These are phyloP conservation scores for Prunus padus DNA, from an alignment of 306 rosid species.

Conservation along the genomic window DNA sequence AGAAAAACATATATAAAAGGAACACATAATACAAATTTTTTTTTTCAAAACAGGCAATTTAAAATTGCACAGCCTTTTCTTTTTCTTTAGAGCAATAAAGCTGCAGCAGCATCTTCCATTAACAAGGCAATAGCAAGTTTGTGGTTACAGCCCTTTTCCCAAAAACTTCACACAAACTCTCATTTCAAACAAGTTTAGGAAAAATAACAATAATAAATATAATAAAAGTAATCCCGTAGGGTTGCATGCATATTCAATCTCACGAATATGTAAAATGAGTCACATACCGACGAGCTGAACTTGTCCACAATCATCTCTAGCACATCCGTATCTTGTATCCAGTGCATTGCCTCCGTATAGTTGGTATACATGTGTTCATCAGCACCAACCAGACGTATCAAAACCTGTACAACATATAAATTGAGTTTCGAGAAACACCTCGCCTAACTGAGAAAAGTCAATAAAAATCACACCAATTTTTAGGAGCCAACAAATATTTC, in stretches of 20 bases:
- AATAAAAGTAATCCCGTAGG: neutral
- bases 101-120: neutral
- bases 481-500: neutral
- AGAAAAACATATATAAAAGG: neutral
- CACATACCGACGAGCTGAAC: slow-evolving; percentile 91
- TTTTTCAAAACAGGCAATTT: neutral
- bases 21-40: neutral
- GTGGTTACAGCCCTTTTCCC: neutral
- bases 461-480: slow-evolving; percentile 11
- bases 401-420: slow-evolving; percentile 56
- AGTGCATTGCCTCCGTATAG: slow-evolving; percentile 77
- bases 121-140: neutral
- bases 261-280: neutral
- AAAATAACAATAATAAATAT: neutral
- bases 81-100: neutral
- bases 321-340: slow-evolving; percentile 87
- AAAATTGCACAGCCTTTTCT: neutral
- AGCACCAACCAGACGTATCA: slow-evolving; percentile 92
- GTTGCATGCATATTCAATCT: neutral
- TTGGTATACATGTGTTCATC: slow-evolving; percentile 91
- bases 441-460: neutral
- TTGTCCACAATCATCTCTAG: slow-evolving; percentile 98
- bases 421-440: slow-evolving; percentile 9
- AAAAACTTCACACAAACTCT: neutral
- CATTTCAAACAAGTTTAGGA: neutral